Percentiles rank a stretch among this genome's conserved stretches.
Evolutionary conservation across 2,329 filamentous ascomycete genomes (phyloP).

Genomic region (Epichloe typhina): DNA sequence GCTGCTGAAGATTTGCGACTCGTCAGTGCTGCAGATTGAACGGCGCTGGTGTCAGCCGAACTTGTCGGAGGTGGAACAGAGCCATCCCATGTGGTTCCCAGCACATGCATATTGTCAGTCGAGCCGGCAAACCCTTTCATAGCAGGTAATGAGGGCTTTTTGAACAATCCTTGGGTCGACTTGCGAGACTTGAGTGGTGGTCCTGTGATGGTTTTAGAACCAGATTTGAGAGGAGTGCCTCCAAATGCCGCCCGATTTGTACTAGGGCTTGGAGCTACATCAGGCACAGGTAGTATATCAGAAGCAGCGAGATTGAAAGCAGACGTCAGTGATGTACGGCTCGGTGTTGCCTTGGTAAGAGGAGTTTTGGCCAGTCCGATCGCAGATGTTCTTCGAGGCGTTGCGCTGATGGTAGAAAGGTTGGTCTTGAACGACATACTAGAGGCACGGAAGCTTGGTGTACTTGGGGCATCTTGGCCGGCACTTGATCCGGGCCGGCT

Average conservation of each 20-base stretch:
- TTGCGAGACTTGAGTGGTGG: constrained; percentile 35
- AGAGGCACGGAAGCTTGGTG: constrained; percentile 29
- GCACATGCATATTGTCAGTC: constrained; percentile 1
- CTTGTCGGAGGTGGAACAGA: constrained; percentile 13
- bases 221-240: constrained; percentile 23
- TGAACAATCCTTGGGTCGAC: constrained; percentile 40
- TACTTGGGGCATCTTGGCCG: constrained; percentile 27
- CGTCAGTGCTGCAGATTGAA: constrained; percentile 12
- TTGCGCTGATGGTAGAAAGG: constrained; percentile 29
- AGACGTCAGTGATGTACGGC: constrained; percentile 11
- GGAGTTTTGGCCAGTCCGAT: constrained; percentile 12
- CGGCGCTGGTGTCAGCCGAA: constrained; percentile 6
- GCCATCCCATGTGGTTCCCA: constrained; percentile 17
- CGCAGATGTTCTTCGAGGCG: constrained; percentile 23
- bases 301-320: constrained; percentile 14
- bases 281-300: constrained; percentile 11
- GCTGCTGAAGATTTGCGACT: constrained; percentile 60
- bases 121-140: constrained; percentile 16
- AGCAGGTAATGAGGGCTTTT: constrained; percentile 35
- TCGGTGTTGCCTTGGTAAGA: constrained; percentile 12
- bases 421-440: constrained; percentile 30
- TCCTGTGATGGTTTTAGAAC: constrained; percentile 32
- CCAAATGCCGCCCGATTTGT: constrained; percentile 22
- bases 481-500: constrained; percentile 44
- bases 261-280: constrained; percentile 22